phyloP scores from a whole-genome alignment of 371 early-diverging fungal species.

The Mucor lusitanicus region DNA sequence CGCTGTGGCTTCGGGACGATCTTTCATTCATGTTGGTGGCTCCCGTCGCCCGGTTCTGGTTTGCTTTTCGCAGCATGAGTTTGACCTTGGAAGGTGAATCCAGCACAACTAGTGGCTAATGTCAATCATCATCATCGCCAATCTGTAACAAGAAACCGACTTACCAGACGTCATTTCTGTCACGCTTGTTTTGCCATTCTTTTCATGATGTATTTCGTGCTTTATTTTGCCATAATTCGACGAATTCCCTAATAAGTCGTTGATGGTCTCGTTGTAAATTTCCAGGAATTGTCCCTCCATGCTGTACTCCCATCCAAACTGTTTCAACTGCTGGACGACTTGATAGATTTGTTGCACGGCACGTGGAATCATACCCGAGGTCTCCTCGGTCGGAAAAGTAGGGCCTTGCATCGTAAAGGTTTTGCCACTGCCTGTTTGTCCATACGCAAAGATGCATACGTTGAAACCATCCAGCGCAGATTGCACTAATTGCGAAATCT shows the following conservation, averaged over 20 bases:
- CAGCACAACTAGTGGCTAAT: slow-evolving; percentile 56
- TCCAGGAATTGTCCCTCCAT: slow-evolving; percentile 91
- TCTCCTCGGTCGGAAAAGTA: slow-evolving; percentile 35
- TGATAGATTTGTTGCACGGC: slow-evolving; percentile 88
- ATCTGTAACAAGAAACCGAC: not conserved
- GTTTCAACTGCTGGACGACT: slow-evolving; percentile 67
- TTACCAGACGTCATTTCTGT: slow-evolving; percentile 73
- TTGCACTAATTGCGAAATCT: slow-evolving; percentile 94
- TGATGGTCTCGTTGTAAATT: slow-evolving; percentile 96
- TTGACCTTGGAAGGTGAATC: slow-evolving; percentile 75
- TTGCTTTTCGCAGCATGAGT: slow-evolving; percentile 71
- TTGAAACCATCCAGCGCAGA: slow-evolving; percentile 97
- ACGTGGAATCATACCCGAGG: slow-evolving; percentile 88
- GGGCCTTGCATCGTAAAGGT: slow-evolving; percentile 79
- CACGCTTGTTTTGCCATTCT: slow-evolving; percentile 75
- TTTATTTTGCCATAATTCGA: slow-evolving; percentile 55
- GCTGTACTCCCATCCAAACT: slow-evolving; percentile 86
- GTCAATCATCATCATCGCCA: too few species aligned
- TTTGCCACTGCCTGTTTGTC: slow-evolving; percentile 99
- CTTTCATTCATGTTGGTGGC: slow-evolving; percentile 93
- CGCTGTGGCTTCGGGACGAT: slow-evolving; percentile 96
- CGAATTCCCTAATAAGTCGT: slow-evolving; percentile 76
- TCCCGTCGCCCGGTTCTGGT: slow-evolving; percentile 85
- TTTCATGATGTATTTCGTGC: slow-evolving; percentile 82
- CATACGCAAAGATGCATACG: slow-evolving; percentile 99